phyloP scores from a whole-genome alignment of 2,329 filamentous ascomycete species.

The Bertia moriformis region DNA sequence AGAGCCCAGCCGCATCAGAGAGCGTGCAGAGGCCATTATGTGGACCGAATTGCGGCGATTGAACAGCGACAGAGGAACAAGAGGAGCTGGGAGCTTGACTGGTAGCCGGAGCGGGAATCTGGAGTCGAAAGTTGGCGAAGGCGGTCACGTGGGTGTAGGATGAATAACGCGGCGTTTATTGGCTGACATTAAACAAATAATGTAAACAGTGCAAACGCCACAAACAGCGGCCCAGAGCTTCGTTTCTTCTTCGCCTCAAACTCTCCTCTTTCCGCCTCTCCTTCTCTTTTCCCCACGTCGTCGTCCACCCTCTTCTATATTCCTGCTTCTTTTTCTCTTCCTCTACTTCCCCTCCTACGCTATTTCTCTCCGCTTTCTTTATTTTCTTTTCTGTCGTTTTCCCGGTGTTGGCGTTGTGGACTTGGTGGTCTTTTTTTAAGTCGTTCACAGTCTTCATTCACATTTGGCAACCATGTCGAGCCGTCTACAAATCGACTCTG shows the following conservation, averaged over 20 bases:
- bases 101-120: too few species aligned
- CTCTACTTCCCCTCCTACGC: not conserved
- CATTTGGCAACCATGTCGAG: constrained; percentile 8
- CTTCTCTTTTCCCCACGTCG: not conserved
- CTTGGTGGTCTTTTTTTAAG: too few species aligned
- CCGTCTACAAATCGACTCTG: constrained; percentile 57
- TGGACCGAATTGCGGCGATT: not conserved
- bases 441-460: too few species aligned
- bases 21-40: constrained; percentile 1
- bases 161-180: too few species aligned
- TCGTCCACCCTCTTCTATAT: not conserved
- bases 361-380: not conserved
- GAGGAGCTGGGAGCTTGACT: too few species aligned
- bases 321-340: not conserved
- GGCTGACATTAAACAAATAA: not conserved
- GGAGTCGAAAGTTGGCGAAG: too few species aligned
- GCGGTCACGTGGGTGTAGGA: too few species aligned
- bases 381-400: not conserved
- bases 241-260: not conserved
- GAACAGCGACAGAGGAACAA: not conserved
- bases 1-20: constrained; percentile 1
- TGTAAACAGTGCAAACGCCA: not conserved
- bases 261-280: not conserved
- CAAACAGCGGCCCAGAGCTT: not conserved
- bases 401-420: too few species aligned